Base-by-base conservation (phyloP, 163 green algal species). In the Prototheca cutis region DNA sequence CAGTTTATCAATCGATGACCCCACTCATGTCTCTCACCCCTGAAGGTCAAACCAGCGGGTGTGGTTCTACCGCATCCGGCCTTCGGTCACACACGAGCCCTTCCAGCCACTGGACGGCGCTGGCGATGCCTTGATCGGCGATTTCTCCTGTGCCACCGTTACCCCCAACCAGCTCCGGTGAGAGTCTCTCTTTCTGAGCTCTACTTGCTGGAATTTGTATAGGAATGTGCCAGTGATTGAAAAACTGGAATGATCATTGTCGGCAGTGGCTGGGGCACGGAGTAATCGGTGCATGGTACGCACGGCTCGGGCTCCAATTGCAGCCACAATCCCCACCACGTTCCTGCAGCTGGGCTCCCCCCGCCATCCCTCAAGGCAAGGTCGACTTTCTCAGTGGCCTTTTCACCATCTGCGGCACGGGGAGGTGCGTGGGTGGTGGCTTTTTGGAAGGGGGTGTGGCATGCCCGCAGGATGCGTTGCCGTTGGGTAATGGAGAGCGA, bases 31-130 rank as follows among this genome's bases (percentile, higher is more conserved):
- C 17, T 55, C 0, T 19, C 40, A 49, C 40, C 29, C 40, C 40
- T 72, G 53, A 65, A 87, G 80, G 32, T 55, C 87, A 1, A 90
- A 95, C 67, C 72, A 77, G 31, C 81, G 87, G n/a, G 86, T 66
- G 27, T 97, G 90, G 90, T 68, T 98, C 17, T 98, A 98, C 71
- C 78, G 90, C 66, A 90, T 92, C 45, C 78, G 78, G 4, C 90
- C 90, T 13, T 94, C 83, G 1, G 89, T 96, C 19, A 94, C 82
- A 8, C 85, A 96, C 63, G 75, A 89, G 72, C 85, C 85, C 25
- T 95, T 94, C 66, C 69, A 86, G 55, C 87, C 85, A 8, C 53
- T 84, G 45, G 61, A 82, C 61, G 88, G 88, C 66, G 73, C 84
- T 45, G 63, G 74, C 6, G 77, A 84, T 29, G 71, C 64, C 25